Evolutionary conservation across 306 rosid species (phyloP).

Genomic region (Lagenaria siceraria): DNA sequence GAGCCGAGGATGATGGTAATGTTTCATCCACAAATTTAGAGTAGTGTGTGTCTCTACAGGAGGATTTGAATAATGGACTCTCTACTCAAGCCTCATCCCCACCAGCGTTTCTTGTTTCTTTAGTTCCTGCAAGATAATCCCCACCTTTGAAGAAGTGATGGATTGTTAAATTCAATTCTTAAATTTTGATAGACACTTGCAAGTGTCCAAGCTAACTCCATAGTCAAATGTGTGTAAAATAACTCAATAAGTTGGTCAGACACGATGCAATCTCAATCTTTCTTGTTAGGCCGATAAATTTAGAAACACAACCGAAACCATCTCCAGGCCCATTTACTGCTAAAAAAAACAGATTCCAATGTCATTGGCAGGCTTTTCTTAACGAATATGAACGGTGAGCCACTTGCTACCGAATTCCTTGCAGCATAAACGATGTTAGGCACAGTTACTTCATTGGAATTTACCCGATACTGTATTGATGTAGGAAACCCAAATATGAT

Average conservation of each 20-base stretch:
- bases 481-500: neutral
- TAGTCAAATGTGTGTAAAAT: neutral
- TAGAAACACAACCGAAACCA: neutral
- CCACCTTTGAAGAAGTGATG: too few species aligned
- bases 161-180: neutral
- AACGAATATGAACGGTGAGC: too few species aligned
- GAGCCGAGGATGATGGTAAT: conserved; percentile 59
- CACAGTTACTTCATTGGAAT: too few species aligned
- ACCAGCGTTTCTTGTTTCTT: neutral
- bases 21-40: conserved; percentile 41
- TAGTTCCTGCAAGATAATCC: neutral
- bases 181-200: neutral
- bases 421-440: too few species aligned
- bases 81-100: neutral
- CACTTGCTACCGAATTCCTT: too few species aligned
- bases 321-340: neutral
- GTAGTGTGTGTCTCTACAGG: conserved; percentile 11
- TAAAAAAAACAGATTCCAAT: neutral
- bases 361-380: neutral
- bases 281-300: neutral
- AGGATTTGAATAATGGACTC: conserved; percentile 16
- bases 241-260: neutral
- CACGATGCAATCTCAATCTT: neutral
- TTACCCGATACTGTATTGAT: neutral
- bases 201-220: neutral